Percentiles rank a stretch among this genome's conserved stretches.
These are phyloP conservation scores for Chaetomiaceae sp. DNA, from an alignment of 2,329 filamentous ascomycete genomes.

Conservation along the genomic window DNA sequence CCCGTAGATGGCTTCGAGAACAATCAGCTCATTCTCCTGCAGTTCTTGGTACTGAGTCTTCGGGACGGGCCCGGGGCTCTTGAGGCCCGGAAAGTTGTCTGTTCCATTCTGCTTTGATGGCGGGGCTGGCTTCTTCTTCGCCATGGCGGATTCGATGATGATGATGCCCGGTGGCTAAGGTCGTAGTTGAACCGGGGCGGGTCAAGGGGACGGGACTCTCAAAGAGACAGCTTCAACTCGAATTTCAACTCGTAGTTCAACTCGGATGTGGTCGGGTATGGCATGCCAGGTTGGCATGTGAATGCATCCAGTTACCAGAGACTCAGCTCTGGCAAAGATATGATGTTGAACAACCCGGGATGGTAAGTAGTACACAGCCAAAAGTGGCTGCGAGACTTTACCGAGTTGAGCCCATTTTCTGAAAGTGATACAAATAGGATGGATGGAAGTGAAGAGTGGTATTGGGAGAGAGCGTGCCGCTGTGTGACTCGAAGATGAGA, in stretches of 20 bases:
- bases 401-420: slow-evolving; percentile 39
- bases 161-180: background rate
- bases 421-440: background rate
- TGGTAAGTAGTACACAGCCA: slow-evolving; percentile 40
- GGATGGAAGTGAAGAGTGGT: background rate
- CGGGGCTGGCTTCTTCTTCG: slow-evolving; percentile 47
- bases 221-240: slow-evolving; percentile 9
- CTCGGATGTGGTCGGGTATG: slow-evolving; percentile 7
- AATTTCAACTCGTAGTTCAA: slow-evolving; percentile 4
- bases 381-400: slow-evolving; percentile 46
- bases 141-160: slow-evolving; percentile 36
- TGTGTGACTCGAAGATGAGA: slow-evolving; percentile 7
- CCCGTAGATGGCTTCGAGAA: slow-evolving; percentile 79
- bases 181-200: background rate
- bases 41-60: slow-evolving; percentile 72
- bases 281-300: too few species aligned
- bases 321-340: too few species aligned
- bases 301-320: too few species aligned
- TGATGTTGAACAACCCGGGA: too few species aligned
- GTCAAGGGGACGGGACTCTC: background rate
- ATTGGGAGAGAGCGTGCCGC: background rate
- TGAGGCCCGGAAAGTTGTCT: slow-evolving; percentile 50
- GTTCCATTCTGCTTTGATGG: slow-evolving; percentile 36
- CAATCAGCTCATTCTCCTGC: slow-evolving; percentile 83
- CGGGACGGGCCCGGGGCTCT: slow-evolving; percentile 35